These are phyloP conservation scores for Pseudozyma sp. DNA, from an alignment of 1,284 basidiomycete genomes.

Conservation along the genomic window DNA sequence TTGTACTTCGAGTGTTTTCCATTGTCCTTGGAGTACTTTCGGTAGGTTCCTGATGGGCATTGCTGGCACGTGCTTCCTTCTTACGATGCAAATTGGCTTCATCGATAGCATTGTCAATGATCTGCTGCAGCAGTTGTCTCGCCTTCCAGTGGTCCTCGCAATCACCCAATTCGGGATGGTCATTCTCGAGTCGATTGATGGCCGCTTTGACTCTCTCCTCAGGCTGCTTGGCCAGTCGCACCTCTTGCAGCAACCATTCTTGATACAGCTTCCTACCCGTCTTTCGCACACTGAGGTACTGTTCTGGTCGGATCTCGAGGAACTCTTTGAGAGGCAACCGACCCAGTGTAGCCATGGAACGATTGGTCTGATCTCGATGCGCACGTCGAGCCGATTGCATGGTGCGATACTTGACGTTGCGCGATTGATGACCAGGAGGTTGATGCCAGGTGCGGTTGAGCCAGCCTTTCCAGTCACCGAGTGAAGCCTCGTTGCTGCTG, in stretches of 20 bases:
- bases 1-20: conserved; percentile 20
- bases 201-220: conserved; percentile 53
- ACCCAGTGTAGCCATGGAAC: conserved; percentile 55
- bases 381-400: conserved; percentile 49
- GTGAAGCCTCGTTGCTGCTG: conserved; percentile 17
- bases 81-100: conserved; percentile 55
- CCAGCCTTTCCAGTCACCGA: conserved; percentile 52
- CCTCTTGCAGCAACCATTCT: conserved; percentile 56
- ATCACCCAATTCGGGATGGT: conserved; percentile 49
- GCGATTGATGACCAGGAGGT: conserved; percentile 34
- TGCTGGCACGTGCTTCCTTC: conserved; percentile 39
- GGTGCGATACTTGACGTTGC: conserved; percentile 46
- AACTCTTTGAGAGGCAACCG: conserved; percentile 56
- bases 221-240: conserved; percentile 55
- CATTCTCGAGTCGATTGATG: conserved; percentile 48
- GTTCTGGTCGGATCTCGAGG: conserved; percentile 51
- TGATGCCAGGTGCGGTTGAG: conserved; percentile 46
- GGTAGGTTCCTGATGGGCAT: conserved; percentile 28
- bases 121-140: conserved; percentile 54
- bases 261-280: conserved; percentile 52
- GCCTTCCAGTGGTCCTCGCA: conserved; percentile 60
- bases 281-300: conserved; percentile 55
- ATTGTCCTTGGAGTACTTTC: conserved; percentile 32
- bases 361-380: conserved; percentile 44
- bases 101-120: conserved; percentile 60